Conservation (phyloP, 306 rosid genomes). For the Acacia melanoxylon region DNA sequence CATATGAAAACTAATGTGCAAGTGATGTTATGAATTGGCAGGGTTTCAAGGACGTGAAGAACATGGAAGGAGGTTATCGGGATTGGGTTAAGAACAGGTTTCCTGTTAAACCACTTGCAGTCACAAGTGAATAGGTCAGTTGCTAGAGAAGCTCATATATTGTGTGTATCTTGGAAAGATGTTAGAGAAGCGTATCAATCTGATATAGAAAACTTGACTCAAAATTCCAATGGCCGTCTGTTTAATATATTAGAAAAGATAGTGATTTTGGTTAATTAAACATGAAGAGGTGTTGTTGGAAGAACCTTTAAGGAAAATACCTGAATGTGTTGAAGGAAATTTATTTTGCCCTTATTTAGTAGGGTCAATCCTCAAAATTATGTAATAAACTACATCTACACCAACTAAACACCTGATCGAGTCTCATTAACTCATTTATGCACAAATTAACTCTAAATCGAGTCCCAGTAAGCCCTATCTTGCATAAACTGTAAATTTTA, state of each 20-base stretch:
- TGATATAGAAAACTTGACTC: no score
- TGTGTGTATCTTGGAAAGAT: no score
- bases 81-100: conserved; percentile 63
- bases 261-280: no score
- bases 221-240: background rate
- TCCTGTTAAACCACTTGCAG: conserved; percentile 26
- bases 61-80: conserved; percentile 85
- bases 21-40: conserved; percentile 32
- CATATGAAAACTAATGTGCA: background rate
- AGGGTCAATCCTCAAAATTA: no score
- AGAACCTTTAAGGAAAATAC: no score
- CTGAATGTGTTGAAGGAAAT: background rate
- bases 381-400: no score
- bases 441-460: background rate
- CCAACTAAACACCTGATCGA: no score
- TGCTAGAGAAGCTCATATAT: no score
- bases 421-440: background rate
- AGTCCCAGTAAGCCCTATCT: background rate
- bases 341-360: background rate
- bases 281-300: background rate
- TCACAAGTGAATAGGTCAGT: no score
- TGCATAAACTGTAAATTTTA: background rate
- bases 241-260: background rate
- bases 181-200: background rate
- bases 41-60: conserved; percentile 67